A percentile compares a stretch with the other conserved stretches of the same genome.
Evolutionary conservation across 208 protist species (phyloP).

Genomic region (Crithidia brevicula): DNA sequence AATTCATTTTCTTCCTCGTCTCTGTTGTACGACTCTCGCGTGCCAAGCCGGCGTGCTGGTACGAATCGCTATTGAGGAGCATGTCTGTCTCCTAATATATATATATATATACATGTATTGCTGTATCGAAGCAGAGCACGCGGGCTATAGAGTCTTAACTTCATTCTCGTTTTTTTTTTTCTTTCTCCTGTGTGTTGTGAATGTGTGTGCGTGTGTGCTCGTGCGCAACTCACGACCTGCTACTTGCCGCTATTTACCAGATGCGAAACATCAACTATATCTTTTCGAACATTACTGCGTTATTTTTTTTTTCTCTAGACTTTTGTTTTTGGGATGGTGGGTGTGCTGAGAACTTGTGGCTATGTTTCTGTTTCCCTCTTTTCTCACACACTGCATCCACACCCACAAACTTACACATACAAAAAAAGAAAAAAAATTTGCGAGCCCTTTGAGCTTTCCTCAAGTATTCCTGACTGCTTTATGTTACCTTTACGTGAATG

Average conservation of each 20-base stretch:
- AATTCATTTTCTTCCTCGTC: neutral
- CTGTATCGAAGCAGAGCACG: neutral
- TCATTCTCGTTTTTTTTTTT: conserved; percentile 5
- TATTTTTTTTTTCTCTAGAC: neutral
- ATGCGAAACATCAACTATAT: too few relatives aligned
- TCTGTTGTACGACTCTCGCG: conserved; percentile 4
- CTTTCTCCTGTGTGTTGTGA: neutral
- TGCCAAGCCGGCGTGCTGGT: neutral
- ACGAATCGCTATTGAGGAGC: conserved; percentile 2
- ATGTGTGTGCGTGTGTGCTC: neutral
- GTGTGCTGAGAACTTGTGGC: too few relatives aligned
- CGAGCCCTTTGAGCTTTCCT: too few relatives aligned
- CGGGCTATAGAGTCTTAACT: neutral
- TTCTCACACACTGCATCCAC: neutral
- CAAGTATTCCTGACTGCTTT: too few relatives aligned
- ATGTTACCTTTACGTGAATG: too few relatives aligned
- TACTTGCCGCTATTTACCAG: too few relatives aligned
- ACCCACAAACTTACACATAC: neutral
- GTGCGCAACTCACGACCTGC: too few relatives aligned
- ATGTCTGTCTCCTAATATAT: too few relatives aligned
- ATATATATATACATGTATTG: neutral
- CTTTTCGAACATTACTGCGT: neutral
- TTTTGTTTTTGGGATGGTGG: conserved; percentile 1
- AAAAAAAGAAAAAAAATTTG: too few relatives aligned
- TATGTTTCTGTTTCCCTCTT: conserved; percentile 7